phyloP scores from a whole-genome alignment of 2,329 filamentous ascomycete genomes.

The Colletotrichum horii region DNA sequence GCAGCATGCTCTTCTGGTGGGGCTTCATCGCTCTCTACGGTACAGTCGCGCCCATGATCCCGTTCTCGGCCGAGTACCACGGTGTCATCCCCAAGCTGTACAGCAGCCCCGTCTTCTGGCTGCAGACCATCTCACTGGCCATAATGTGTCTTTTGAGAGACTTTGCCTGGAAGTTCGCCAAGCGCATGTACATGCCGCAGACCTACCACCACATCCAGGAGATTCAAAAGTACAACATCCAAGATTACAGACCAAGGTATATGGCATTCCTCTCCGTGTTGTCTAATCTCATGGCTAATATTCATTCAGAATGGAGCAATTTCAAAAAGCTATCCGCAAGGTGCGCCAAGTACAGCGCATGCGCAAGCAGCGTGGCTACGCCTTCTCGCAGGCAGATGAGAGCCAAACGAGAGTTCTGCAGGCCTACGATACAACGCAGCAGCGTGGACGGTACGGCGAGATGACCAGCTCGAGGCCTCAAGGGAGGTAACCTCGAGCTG shows the following conservation, averaged over 20 bases:
- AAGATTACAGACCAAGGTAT: conserved; percentile 95
- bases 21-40: conserved; percentile 88
- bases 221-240: conserved; percentile 99
- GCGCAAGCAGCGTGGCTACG: conserved; percentile 98
- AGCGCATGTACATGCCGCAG: conserved; percentile 96
- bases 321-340: conserved; percentile 99
- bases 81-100: conserved; percentile 85
- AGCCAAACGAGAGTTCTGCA: conserved; percentile 93
- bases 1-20: conserved; percentile 91
- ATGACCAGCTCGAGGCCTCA: conserved; percentile 67
- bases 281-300: conserved; percentile 12
- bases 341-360: conserved; percentile 98
- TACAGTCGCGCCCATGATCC: conserved; percentile 80
- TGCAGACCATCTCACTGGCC: conserved; percentile 83
- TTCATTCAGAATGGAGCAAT: conserved; percentile 89
- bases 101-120: conserved; percentile 84
- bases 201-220: conserved; percentile 98
- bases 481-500: background rate
- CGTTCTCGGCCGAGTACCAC: conserved; percentile 82
- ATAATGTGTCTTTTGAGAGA: conserved; percentile 85
- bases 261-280: conserved; percentile 29
- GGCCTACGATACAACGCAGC: conserved; percentile 95
- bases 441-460: conserved; percentile 92
- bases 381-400: conserved; percentile 97
- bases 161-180: conserved; percentile 95